A percentile compares a stretch with the other conserved stretches of the same genome.
phyloP scores from a whole-genome alignment of 2,329 filamentous ascomycete genomes.

The Colletotrichum acutatum region DNA sequence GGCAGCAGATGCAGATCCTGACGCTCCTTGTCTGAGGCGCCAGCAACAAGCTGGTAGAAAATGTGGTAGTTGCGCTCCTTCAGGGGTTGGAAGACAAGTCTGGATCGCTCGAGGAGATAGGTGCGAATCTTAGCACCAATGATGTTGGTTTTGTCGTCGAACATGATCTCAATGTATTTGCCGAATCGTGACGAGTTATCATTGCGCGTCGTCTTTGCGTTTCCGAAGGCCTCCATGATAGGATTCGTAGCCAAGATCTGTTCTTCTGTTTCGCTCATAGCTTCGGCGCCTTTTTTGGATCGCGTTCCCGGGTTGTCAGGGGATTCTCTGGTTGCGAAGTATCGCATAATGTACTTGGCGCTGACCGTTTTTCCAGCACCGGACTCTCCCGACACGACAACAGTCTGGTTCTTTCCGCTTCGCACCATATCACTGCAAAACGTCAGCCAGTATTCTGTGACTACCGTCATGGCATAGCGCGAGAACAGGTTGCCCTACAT shows the following conservation, averaged over 20 bases:
- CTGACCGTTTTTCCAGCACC: slow-evolving; percentile 99
- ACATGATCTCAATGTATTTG: slow-evolving; percentile 99
- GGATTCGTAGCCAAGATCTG: slow-evolving; percentile 98
- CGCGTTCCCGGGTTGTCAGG: slow-evolving; percentile 86
- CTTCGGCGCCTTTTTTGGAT: slow-evolving; percentile 77
- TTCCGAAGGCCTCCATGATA: slow-evolving; percentile 99
- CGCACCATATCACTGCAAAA: slow-evolving; percentile 88
- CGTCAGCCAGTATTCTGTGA: slow-evolving; percentile 48
- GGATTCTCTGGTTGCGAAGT: slow-evolving; percentile 97
- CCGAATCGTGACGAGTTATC: slow-evolving; percentile 99
- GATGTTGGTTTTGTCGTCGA: slow-evolving; percentile 93
- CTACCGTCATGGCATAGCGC: background rate
- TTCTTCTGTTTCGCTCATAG: slow-evolving; percentile 98
- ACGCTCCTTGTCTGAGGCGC: slow-evolving; percentile 85
- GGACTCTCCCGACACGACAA: slow-evolving; percentile 99
- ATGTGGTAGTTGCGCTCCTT: slow-evolving; percentile 99
- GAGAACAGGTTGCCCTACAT: slow-evolving; percentile 68
- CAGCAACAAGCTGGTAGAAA: slow-evolving; percentile 96
- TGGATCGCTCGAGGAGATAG: slow-evolving; percentile 93
- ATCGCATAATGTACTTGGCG: slow-evolving; percentile 99
- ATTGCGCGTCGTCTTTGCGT: slow-evolving; percentile 99
- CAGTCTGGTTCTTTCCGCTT: slow-evolving; percentile 95
- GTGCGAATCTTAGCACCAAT: slow-evolving; percentile 98
- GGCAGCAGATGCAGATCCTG: slow-evolving; percentile 82
- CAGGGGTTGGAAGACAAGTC: slow-evolving; percentile 95